A percentile compares a stretch with the other conserved stretches of the same genome.
phyloP scores from a whole-genome alignment of 1,284 basidiomycete species.

The Cryptococcus sp. region DNA sequence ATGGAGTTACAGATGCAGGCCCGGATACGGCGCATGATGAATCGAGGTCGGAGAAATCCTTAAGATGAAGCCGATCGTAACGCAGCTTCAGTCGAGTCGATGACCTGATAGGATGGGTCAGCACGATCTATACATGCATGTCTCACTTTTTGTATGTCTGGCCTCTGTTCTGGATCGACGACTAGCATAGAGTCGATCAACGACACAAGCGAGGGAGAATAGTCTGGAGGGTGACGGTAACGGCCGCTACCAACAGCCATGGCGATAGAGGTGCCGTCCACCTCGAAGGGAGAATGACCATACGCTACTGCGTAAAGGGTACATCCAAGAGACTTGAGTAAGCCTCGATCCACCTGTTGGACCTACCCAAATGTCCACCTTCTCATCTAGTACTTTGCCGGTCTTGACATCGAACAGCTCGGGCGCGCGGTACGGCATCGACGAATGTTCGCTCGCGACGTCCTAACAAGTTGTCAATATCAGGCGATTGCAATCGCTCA shows the following conservation, averaged over 20 bases:
- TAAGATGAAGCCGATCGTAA: conserved; percentile 12
- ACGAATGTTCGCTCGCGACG: conserved; percentile 90
- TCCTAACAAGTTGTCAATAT: conserved; percentile 59
- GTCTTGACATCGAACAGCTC: conserved; percentile 96
- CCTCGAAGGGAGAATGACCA: conserved; percentile 87
- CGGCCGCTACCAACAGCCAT: conserved; percentile 92
- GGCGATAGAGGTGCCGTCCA: conserved; percentile 86
- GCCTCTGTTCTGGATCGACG: conserved; percentile 74
- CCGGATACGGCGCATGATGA: conserved; percentile 3
- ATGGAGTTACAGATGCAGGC: conserved; percentile 3
- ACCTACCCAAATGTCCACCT: conserved; percentile 91
- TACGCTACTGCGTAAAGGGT: conserved; percentile 89
- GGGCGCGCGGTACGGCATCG: conserved; percentile 94
- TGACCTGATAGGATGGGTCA: conserved; percentile 59
- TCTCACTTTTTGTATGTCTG: conserved; percentile 76
- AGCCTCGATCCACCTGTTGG: neutral
- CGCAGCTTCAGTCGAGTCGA: conserved; percentile 67
- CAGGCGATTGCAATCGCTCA: conserved; percentile 35
- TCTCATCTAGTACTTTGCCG: conserved; percentile 80
- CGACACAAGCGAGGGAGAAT: conserved; percentile 75
- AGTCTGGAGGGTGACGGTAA: conserved; percentile 76
- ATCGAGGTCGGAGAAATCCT: neutral
- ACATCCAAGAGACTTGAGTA: conserved; percentile 80
- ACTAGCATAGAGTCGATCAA: conserved; percentile 83
- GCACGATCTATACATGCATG: conserved; percentile 3